Conservation (phyloP, 2,329 filamentous ascomycete genomes). For the Cercospora sp. region DNA sequence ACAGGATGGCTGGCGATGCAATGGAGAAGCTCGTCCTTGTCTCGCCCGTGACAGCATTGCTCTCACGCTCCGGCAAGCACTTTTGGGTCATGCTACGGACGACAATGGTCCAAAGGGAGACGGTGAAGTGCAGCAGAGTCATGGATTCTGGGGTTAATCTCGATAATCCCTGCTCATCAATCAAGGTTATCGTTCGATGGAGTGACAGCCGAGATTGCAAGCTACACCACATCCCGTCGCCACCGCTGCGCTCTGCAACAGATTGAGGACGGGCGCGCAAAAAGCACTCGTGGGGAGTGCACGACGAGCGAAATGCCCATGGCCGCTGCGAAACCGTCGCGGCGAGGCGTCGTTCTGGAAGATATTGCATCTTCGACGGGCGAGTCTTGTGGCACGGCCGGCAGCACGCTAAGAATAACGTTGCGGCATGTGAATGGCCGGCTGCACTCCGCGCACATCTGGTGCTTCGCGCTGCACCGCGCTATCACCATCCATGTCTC, state of each 20-base stretch:
- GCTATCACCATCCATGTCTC: constrained; percentile 1
- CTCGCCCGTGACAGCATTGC: not conserved
- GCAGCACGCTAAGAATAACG: not conserved
- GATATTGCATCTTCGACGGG: not conserved
- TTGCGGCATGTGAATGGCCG: not conserved
- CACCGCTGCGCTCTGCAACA: not conserved
- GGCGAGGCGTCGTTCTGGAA: not conserved
- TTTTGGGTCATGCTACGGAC: not conserved
- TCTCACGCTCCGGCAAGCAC: not conserved
- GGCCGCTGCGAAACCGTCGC: not conserved
- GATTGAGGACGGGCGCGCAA: not conserved
- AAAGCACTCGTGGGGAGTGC: not conserved
- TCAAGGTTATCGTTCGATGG: not conserved
- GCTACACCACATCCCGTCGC: not conserved
- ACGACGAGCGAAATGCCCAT: not conserved
- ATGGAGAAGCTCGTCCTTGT: not conserved
- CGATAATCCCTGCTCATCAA: not conserved
- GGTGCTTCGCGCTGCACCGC: not conserved
- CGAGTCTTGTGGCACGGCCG: not conserved
- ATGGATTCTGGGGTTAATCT: not conserved
- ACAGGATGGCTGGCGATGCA: not conserved
- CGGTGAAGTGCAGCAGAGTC: not conserved
- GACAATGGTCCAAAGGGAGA: not conserved
- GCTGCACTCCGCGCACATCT: not conserved
- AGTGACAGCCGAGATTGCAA: constrained; percentile 1